phyloP scores from a whole-genome alignment of 2,329 filamentous ascomycete genomes.

The Fusarium pilosicola region DNA sequence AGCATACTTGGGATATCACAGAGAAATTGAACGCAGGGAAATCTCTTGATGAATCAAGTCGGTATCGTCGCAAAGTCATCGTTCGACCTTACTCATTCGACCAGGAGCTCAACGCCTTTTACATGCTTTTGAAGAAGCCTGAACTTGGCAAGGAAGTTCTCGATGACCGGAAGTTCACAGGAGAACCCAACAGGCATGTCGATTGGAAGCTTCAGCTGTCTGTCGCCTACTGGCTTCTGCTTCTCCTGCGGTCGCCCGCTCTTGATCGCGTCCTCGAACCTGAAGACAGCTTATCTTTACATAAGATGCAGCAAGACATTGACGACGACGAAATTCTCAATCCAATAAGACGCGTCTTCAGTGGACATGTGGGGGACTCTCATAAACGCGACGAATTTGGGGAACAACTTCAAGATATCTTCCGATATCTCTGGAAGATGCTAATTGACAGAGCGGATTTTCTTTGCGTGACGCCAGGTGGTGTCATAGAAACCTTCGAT shows the following conservation, averaged over 20 bases:
- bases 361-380: too few relatives aligned
- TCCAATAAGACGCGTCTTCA: too few relatives aligned
- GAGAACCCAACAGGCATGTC: background rate
- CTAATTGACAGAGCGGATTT: too few relatives aligned
- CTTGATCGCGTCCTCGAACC: background rate
- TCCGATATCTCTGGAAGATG: too few relatives aligned
- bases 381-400: too few relatives aligned
- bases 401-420: too few relatives aligned
- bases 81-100: background rate
- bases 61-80: background rate
- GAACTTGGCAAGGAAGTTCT: background rate
- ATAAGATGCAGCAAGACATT: background rate
- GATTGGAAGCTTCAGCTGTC: constrained; percentile 25
- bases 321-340: background rate
- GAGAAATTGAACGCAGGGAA: background rate
- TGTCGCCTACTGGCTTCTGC: constrained; percentile 20
- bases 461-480: too few relatives aligned
- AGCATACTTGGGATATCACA: background rate
- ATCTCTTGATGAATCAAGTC: fast-evolving
- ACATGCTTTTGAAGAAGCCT: background rate
- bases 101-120: constrained; percentile 5
- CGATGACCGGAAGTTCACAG: background rate
- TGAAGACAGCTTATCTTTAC: constrained; percentile 6
- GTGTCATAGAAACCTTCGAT: too few relatives aligned
- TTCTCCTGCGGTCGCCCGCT: constrained; percentile 3